Percentiles rank a stretch among this genome's conserved stretches.
Conservation (phyloP, 371 early-diverging fungal genomes). For the Mortierella sp. region DNA sequence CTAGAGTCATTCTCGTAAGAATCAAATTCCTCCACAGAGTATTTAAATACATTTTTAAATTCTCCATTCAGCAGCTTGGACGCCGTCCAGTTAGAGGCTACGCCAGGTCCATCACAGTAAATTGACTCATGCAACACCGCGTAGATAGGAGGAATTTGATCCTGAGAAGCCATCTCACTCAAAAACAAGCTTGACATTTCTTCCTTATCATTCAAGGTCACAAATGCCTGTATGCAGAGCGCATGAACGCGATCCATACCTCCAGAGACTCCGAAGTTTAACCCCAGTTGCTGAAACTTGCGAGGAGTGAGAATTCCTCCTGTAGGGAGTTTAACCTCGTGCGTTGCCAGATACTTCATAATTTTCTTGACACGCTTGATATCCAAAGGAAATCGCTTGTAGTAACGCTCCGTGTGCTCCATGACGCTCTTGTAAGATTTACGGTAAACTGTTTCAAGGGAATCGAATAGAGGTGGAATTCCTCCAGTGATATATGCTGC, state of each 20-base stretch:
- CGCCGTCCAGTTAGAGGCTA: constrained; percentile 76
- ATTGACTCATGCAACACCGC: constrained; percentile 80
- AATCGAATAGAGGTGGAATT: constrained; percentile 75
- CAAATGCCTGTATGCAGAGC: constrained; percentile 64
- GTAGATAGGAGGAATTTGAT: constrained; percentile 64
- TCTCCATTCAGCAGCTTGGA: constrained; percentile 57
- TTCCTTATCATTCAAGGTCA: constrained; percentile 65
- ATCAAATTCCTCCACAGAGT: constrained; percentile 65
- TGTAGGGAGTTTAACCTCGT: constrained; percentile 68
- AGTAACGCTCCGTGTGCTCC: constrained; percentile 73
- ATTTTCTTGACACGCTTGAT: constrained; percentile 73
- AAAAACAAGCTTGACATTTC: constrained; percentile 66
- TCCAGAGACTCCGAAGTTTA: constrained; percentile 73
- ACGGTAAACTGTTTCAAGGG: constrained; percentile 74
- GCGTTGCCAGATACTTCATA: constrained; percentile 63
- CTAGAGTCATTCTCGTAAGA: constrained; percentile 60
- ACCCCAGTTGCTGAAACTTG: constrained; percentile 80
- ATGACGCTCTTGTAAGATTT: constrained; percentile 72
- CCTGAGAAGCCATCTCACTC: constrained; percentile 47
- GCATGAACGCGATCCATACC: constrained; percentile 77
- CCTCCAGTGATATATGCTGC: constrained; percentile 80
- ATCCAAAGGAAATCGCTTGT: constrained; percentile 74
- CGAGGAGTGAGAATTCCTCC: constrained; percentile 77
- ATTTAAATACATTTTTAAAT: constrained; percentile 61
- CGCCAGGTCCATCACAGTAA: constrained; percentile 71